These are phyloP conservation scores for Diatrype stigma DNA, from an alignment of 2,329 filamentous ascomycete species.

Conservation along the genomic window DNA sequence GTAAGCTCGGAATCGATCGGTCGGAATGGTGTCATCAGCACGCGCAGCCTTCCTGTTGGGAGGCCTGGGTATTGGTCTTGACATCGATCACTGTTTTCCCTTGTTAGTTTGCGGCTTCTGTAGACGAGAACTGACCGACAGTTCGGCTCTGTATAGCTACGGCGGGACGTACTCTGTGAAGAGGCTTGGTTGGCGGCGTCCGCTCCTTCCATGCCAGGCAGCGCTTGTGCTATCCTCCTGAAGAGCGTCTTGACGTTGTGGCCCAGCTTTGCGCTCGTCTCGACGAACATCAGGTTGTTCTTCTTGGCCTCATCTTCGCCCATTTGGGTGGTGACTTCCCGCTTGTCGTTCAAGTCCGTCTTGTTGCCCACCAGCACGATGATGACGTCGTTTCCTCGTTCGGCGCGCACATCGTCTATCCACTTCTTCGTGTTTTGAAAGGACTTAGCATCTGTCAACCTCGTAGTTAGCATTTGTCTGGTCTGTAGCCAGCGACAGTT, in stretches of 20 bases:
- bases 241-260: constrained; percentile 98
- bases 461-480: constrained; percentile 19
- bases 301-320: constrained; percentile 98
- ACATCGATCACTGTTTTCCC: constrained; percentile 83
- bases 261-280: constrained; percentile 95
- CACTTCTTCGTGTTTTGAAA: constrained; percentile 99
- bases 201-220: constrained; percentile 95
- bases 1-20: background rate
- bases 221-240: constrained; percentile 93
- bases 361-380: constrained; percentile 99
- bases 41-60: constrained; percentile 69
- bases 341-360: constrained; percentile 97
- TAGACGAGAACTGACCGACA: background rate
- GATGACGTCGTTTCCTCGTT: constrained; percentile 97
- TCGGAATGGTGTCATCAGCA: constrained; percentile 41
- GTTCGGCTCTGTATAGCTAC: background rate
- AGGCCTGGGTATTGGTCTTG: constrained; percentile 70
- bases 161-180: constrained; percentile 65
- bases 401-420: constrained; percentile 96
- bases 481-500: too few species aligned
- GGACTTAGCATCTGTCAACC: constrained; percentile 70
- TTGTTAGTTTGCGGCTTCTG: constrained; percentile 19
- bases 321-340: constrained; percentile 92
- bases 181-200: constrained; percentile 69
- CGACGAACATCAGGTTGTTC: constrained; percentile 97